These are phyloP conservation scores for Mortierella sp. DNA, from an alignment of 371 early-diverging fungal species.

Conservation along the genomic window DNA sequence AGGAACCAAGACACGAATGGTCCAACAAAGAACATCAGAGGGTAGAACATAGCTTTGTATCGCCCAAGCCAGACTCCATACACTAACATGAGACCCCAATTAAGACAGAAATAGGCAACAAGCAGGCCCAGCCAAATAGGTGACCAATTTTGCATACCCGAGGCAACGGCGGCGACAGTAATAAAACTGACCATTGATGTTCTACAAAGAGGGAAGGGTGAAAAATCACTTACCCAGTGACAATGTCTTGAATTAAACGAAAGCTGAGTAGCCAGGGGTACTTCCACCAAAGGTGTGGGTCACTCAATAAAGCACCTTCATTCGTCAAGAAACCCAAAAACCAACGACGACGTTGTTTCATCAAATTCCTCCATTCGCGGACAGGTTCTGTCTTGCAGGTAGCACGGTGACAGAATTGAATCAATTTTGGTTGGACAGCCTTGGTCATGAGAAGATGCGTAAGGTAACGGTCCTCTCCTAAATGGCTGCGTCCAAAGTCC, in stretches of 20 bases:
- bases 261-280: conserved; percentile 36
- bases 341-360: conserved; percentile 91
- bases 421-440: conserved; percentile 92
- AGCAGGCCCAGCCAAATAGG: conserved; percentile 22
- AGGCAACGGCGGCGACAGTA: conserved; percentile 10
- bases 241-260: conserved; percentile 36
- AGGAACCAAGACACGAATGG: conserved; percentile 37
- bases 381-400: conserved; percentile 96
- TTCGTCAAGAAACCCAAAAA: conserved; percentile 44
- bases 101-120: conserved; percentile 17
- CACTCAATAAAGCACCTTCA: conserved; percentile 40
- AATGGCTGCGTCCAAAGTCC: conserved; percentile 52
- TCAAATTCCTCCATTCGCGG: conserved; percentile 88
- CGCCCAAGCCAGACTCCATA: conserved; percentile 34
- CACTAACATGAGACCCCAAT: conserved; percentile 29
- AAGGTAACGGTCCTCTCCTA: conserved; percentile 88
- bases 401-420: conserved; percentile 93
- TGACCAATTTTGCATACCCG: conserved; percentile 16
- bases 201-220: neutral
- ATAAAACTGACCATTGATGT: conserved; percentile 31
- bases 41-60: conserved; percentile 32
- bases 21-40: conserved; percentile 27
- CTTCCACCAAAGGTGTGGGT: conserved; percentile 27
- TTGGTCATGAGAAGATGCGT: conserved; percentile 98
- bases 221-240: conserved; percentile 11